Conservation (phyloP, 73 alveolate genomes). For the Tetrahymena thermophila region DNA sequence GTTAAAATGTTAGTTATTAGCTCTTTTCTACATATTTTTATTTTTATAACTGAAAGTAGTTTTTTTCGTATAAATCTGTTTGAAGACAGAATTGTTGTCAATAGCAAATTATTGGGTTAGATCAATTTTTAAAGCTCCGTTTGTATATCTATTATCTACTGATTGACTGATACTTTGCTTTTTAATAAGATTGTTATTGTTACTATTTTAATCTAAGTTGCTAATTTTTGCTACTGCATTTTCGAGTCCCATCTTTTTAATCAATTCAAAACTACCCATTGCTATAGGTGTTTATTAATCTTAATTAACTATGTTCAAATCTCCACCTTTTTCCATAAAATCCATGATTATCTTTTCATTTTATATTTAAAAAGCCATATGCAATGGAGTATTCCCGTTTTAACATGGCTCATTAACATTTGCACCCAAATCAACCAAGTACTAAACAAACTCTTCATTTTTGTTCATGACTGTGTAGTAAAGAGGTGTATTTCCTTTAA, state of each 20-base stretch:
- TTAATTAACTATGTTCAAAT: background rate
- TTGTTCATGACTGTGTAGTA: background rate
- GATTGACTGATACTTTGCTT: background rate
- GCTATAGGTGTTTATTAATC: background rate
- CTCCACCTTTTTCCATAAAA: background rate
- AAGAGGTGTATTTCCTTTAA: background rate
- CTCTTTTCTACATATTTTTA: background rate
- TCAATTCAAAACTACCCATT: background rate
- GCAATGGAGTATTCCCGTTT: background rate
- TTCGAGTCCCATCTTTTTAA: background rate
- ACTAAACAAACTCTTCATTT: background rate
- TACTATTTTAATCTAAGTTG: background rate
- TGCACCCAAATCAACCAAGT: background rate
- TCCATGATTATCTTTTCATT: background rate
- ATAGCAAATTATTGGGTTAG: background rate
- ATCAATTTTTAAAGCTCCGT: background rate
- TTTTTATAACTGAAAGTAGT: too few species aligned
- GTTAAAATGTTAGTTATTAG: background rate
- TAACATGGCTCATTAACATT: background rate
- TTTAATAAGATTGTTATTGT: background rate
- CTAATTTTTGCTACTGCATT: background rate
- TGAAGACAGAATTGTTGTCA: background rate
- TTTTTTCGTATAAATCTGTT: background rate
- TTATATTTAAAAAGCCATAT: background rate
- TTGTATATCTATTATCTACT: background rate